Conservation (phyloP, 768 basidiomycete species). For the Agaricus blazei region DNA sequence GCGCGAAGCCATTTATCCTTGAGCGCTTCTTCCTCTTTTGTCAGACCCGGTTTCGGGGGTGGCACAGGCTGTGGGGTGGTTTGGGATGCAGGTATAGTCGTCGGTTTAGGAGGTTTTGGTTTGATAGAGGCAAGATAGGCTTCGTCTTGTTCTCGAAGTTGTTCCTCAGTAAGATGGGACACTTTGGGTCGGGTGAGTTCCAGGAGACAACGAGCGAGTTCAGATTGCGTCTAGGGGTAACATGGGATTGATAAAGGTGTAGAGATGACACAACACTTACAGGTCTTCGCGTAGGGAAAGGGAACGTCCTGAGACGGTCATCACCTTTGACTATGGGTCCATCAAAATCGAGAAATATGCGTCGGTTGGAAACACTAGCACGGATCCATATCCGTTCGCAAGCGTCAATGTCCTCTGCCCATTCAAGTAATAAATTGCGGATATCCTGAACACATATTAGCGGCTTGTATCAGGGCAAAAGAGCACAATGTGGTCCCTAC, state of each 20-base stretch:
- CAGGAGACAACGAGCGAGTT: slow-evolving; percentile 78
- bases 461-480: not conserved
- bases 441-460: slow-evolving; percentile 62
- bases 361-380: slow-evolving; percentile 80
- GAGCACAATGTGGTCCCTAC: slow-evolving; percentile 36
- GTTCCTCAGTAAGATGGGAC: slow-evolving; percentile 83
- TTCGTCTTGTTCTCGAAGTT: slow-evolving; percentile 80
- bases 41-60: slow-evolving; percentile 53
- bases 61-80: slow-evolving; percentile 36
- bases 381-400: slow-evolving; percentile 92
- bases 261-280: slow-evolving; percentile 39
- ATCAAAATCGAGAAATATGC: slow-evolving; percentile 89
- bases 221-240: slow-evolving; percentile 74
- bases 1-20: slow-evolving; percentile 81
- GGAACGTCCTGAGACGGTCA: slow-evolving; percentile 80
- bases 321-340: slow-evolving; percentile 79
- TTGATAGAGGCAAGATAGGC: slow-evolving; percentile 86
- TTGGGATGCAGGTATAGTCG: slow-evolving; percentile 22
- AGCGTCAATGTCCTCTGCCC: slow-evolving; percentile 81
- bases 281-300: slow-evolving; percentile 94
- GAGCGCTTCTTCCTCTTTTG: slow-evolving; percentile 73
- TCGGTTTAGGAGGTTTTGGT: slow-evolving; percentile 59
- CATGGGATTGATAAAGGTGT: not conserved
- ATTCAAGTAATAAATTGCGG: slow-evolving; percentile 72
- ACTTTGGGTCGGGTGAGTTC: slow-evolving; percentile 84